phyloP scores from a whole-genome alignment of 768 basidiomycete genomes.

The Agrocybe pediades region DNA sequence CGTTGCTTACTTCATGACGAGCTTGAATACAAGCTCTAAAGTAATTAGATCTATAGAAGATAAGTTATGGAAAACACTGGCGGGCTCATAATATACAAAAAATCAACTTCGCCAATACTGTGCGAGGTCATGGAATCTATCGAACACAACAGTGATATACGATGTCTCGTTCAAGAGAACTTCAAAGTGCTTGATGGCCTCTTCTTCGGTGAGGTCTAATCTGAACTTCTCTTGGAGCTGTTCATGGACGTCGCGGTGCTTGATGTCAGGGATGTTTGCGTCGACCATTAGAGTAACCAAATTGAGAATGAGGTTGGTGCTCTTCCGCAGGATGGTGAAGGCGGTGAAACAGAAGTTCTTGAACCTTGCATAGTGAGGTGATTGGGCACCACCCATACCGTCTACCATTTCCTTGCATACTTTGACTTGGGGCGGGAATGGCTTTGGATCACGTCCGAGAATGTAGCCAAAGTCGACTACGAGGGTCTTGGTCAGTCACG shows the following conservation, averaged over 20 bases:
- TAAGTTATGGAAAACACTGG: conserved; percentile 49
- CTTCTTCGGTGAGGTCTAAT: conserved; percentile 91
- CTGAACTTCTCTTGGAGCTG: conserved; percentile 98
- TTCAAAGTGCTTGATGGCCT: conserved; percentile 98
- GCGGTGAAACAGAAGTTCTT: conserved; percentile 98
- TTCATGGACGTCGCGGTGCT: conserved; percentile 82
- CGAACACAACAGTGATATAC: conserved; percentile 90
- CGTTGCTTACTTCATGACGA: conserved; percentile 91
- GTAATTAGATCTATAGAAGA: conserved; percentile 64
- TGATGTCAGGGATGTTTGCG: conserved; percentile 97
- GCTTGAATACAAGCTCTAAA: conserved; percentile 66
- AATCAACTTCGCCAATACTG: conserved; percentile 83
- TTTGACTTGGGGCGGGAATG: conserved; percentile 96
- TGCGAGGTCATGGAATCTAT: conserved; percentile 89
- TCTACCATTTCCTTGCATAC: conserved; percentile 99
- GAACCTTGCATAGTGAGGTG: conserved; percentile 95
- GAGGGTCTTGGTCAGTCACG: conserved; percentile 6
- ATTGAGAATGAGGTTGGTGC: conserved; percentile 95
- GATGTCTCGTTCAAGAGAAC: conserved; percentile 91
- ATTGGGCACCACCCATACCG: conserved; percentile 97
- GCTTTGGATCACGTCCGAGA: conserved; percentile 95
- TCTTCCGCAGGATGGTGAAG: conserved; percentile 94
- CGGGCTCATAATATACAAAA: conserved; percentile 17
- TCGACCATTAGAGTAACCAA: conserved; percentile 97
- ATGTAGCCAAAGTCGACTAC: conserved; percentile 98